Evolutionary conservation across 331 rosid species (phyloP).

Genomic region (Malus hybrid): DNA sequence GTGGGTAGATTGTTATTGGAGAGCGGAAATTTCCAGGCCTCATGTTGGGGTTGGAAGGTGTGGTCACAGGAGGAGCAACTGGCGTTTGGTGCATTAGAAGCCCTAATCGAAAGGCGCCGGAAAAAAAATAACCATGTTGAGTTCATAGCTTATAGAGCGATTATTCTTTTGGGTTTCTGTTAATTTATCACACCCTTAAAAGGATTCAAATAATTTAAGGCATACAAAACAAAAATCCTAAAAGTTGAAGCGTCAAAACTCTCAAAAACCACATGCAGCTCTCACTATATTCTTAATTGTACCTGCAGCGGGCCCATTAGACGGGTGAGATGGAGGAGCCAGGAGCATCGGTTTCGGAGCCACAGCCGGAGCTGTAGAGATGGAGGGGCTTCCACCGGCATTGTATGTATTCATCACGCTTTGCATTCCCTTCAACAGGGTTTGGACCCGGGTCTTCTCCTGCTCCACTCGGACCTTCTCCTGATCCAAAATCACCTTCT

Average conservation of each 20-base stretch:
- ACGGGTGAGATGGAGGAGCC: slow-evolving; percentile 24
- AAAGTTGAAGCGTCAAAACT: neutral
- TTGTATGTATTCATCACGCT: slow-evolving; percentile 43
- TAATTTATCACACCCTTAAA: neutral
- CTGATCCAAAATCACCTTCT: slow-evolving; percentile 55
- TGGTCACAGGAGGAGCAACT: slow-evolving; percentile 24
- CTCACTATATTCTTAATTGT: neutral
- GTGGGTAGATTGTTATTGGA: slow-evolving; percentile 17
- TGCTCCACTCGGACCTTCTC: slow-evolving; percentile 50
- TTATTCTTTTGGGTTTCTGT: neutral
- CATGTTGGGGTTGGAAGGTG: slow-evolving; percentile 27
- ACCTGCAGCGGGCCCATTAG: slow-evolving; percentile 42
- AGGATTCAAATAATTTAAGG: neutral
- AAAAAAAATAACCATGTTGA: neutral
- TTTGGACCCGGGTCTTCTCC: slow-evolving; percentile 55
- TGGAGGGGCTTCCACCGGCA: slow-evolving; percentile 18
- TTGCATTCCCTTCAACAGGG: slow-evolving; percentile 56
- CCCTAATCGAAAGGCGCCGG: slow-evolving; percentile 19
- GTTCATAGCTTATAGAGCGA: neutral
- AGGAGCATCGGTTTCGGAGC: slow-evolving; percentile 17
- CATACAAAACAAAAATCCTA: neutral
- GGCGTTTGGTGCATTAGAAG: slow-evolving; percentile 18
- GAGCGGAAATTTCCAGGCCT: slow-evolving; percentile 29
- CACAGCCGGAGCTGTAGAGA: slow-evolving; percentile 9
- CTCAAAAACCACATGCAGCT: neutral